These are phyloP conservation scores for Sclerospora graminicola DNA, from an alignment of 352 stramenopile genomes.

Conservation along the genomic window DNA sequence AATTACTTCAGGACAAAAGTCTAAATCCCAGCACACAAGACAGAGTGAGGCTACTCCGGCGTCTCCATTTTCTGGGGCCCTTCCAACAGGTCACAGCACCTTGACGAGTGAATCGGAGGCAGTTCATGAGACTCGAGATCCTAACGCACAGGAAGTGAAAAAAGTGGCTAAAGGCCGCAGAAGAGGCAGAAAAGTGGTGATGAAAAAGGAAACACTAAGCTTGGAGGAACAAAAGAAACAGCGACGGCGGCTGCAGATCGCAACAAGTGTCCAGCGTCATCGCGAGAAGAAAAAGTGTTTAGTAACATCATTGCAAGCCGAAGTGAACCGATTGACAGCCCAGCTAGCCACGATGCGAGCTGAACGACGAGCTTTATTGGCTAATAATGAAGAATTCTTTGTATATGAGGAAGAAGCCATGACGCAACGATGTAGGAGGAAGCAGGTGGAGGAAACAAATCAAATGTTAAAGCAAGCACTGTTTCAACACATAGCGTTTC, in stretches of 20 bases:
- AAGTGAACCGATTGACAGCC: slow-evolving; percentile 28
- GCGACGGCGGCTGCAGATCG: slow-evolving; percentile 45
- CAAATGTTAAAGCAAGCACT: slow-evolving; percentile 51
- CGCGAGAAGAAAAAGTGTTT: slow-evolving; percentile 56
- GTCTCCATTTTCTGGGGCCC: too few species aligned
- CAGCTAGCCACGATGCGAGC: slow-evolving; percentile 33
- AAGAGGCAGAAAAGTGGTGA: slow-evolving; percentile 2
- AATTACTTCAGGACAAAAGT: too few species aligned
- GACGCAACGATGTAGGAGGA: slow-evolving; percentile 49
- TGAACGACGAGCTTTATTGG: slow-evolving; percentile 29
- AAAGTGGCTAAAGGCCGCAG: slow-evolving; percentile 7
- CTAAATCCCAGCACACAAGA: too few species aligned
- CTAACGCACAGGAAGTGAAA: slow-evolving; percentile 3
- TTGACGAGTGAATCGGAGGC: too few species aligned
- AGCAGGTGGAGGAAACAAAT: slow-evolving; percentile 43
- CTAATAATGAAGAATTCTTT: slow-evolving; percentile 36
- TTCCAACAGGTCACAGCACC: too few species aligned
- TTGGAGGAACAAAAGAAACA: slow-evolving; percentile 55
- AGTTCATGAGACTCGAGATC: too few species aligned
- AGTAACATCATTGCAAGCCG: slow-evolving; percentile 33
- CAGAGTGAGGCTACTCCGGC: too few species aligned
- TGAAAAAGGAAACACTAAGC: slow-evolving; percentile 19
- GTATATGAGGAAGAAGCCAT: slow-evolving; percentile 49
- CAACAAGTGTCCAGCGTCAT: slow-evolving; percentile 52
- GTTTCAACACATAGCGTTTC: slow-evolving; percentile 54